Evolutionary conservation across 2,329 filamentous ascomycete species (phyloP).

Genomic region (Hymenoscyphus occultus): DNA sequence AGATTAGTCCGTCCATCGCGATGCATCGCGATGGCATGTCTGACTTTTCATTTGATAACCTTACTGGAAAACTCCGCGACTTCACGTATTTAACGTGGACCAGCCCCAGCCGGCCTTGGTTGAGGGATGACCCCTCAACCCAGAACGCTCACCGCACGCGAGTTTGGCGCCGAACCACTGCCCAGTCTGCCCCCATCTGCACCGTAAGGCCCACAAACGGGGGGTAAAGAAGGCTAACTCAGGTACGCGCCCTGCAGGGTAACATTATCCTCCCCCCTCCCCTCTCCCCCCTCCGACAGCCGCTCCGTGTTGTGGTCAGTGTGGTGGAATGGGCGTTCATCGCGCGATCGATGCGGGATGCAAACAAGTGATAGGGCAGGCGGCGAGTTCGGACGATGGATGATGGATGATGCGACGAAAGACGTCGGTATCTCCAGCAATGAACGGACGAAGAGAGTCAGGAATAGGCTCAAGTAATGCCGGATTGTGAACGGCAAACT

Average conservation of each 20-base stretch:
- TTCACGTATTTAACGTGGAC: neutral
- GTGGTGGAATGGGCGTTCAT: too few relatives aligned
- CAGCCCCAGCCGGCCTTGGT: neutral
- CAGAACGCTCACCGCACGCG: neutral
- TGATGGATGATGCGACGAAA: too few relatives aligned
- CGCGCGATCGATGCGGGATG: too few relatives aligned
- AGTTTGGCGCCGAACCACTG: neutral
- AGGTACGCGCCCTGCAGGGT: slow-evolving; percentile 4
- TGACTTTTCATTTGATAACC: neutral
- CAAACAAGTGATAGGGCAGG: too few relatives aligned
- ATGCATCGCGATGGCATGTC: neutral
- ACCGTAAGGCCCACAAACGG: neutral
- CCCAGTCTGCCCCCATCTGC: neutral
- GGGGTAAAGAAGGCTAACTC: neutral
- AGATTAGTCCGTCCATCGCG: neutral
- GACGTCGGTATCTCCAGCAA: too few relatives aligned
- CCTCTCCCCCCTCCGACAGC: neutral
- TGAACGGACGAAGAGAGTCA: too few relatives aligned
- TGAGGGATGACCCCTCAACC: neutral
- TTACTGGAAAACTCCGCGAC: neutral
- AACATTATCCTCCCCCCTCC: neutral
- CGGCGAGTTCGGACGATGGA: too few relatives aligned
- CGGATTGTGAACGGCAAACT: too few relatives aligned
- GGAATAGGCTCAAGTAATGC: too few relatives aligned
- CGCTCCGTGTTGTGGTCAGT: neutral